These are phyloP conservation scores for Beauveria varroae DNA, from an alignment of 2,329 filamentous ascomycete species.

Conservation along the genomic window DNA sequence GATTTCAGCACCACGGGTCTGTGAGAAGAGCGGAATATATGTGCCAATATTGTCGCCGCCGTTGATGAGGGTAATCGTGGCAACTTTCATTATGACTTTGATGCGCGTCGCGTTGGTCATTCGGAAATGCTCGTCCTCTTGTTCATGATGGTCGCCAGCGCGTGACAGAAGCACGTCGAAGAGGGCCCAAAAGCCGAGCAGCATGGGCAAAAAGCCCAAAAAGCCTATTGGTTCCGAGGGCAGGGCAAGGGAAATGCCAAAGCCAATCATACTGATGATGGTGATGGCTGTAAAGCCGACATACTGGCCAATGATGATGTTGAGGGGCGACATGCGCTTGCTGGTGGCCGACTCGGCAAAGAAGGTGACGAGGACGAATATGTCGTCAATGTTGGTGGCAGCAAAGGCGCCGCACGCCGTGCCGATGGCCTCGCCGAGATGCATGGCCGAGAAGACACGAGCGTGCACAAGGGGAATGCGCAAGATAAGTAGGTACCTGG, in stretches of 20 bases:
- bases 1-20: conserved; percentile 23
- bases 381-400: conserved; percentile 28
- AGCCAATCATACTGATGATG: conserved; percentile 27
- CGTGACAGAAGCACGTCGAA: conserved; percentile 15
- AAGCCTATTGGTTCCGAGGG: conserved; percentile 28
- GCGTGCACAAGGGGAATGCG: neutral
- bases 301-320: conserved; percentile 22
- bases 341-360: conserved; percentile 26
- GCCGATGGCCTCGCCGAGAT: conserved; percentile 18
- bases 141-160: conserved; percentile 14
- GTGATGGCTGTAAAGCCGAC: conserved; percentile 27
- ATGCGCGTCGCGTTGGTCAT: conserved; percentile 11
- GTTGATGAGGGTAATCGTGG: conserved; percentile 26
- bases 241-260: conserved; percentile 23
- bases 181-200: conserved; percentile 25
- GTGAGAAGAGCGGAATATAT: conserved; percentile 27
- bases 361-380: conserved; percentile 31
- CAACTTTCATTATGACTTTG: conserved; percentile 22
- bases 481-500: neutral
- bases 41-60: conserved; percentile 29
- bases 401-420: conserved; percentile 22
- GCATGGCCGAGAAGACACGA: conserved; percentile 6
- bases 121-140: conserved; percentile 3
- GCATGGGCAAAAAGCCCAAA: conserved; percentile 25
- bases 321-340: conserved; percentile 16